Base-by-base conservation (phyloP, 1,139 yeast species). In the Pichiaceae sp. region DNA sequence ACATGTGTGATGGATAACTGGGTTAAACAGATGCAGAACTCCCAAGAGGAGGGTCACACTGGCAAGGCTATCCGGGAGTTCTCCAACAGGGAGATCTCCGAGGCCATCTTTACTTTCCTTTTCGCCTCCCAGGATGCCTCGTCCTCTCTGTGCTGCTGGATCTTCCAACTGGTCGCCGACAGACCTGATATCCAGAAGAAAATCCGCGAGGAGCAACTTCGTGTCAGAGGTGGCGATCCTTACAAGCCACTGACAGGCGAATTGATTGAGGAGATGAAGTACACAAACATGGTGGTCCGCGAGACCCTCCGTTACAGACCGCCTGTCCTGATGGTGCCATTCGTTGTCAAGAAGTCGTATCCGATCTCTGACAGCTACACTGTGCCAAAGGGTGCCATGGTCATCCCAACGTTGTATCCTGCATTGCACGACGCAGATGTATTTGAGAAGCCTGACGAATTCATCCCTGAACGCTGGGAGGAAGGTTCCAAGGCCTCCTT, bases 81-180 rank as follows among this genome's bases (percentile, higher is more conserved):
- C 65, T 64, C 91, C 44, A 78, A 89, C 65, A 80, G 71, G 60
- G 98, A 91, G 62, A 89, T 91, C 51, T 84, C 96, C 25, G 97
- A 91, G 66, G 95, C 95, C 38, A 76, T 91, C 47, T 91, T 91
- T 70, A 91, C 98, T 17, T 91, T 91, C 62, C 70, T 91, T 60
- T 91, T 91, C 62, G 98, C 98, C 20, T 83, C 96, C 8, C 98
- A 91, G 65, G 98, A 91, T 63, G 98, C 98, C 24, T 83, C 96
- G 6, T 86, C 96, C 3, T 85, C 96, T n/a, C 79, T 94, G 50
- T 94, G 96, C 46, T 89, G 97, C 62, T 91, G 98, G 98, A 72
- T 91, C 56, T 91, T 89, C 76, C 98, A 91, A 68, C 74, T 86
- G 50, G 80, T 87, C 39, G 89, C 96, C 45, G 98, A 91, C 61